These are phyloP conservation scores for Oryza meridionalis DNA, from an alignment of 176 grass and related monocot genomes.

Conservation along the genomic window DNA sequence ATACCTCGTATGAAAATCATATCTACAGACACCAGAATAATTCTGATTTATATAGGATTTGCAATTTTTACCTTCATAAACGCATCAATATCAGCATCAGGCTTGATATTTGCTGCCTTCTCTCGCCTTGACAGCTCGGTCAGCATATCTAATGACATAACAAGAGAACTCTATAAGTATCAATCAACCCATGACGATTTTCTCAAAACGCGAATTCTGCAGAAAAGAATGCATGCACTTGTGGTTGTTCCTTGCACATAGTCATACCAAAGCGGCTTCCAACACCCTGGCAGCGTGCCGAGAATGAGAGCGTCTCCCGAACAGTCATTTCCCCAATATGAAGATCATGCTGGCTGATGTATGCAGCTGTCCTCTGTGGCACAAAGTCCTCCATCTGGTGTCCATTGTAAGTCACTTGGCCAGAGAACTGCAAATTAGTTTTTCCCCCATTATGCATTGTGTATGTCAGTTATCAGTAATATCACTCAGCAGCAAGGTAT, in stretches of 20 bases:
- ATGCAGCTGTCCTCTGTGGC: slow-evolving; percentile 84
- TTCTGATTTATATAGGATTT: neutral
- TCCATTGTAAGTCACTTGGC: slow-evolving; percentile 85
- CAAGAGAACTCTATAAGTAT: slow-evolving; percentile 2
- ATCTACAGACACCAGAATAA: neutral
- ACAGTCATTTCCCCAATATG: slow-evolving; percentile 97
- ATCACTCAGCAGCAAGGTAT: neutral
- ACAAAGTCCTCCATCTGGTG: slow-evolving; percentile 91
- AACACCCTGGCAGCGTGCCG: slow-evolving; percentile 89
- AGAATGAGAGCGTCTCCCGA: slow-evolving; percentile 87
- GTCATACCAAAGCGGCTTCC: slow-evolving; percentile 72
- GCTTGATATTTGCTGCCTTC: slow-evolving; percentile 3
- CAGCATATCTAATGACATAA: slow-evolving; percentile 60
- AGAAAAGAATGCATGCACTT: neutral
- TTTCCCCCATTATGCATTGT: neutral
- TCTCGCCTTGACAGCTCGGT: neutral
- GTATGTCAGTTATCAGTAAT: neutral
- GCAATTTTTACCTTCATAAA: slow-evolving; percentile 7
- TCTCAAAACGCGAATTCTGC: neutral
- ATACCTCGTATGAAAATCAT: neutral
- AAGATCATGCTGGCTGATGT: slow-evolving; percentile 95
- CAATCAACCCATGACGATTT: slow-evolving; percentile 14
- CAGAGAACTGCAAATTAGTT: slow-evolving; percentile 51
- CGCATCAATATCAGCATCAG: neutral
- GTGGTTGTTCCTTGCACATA: neutral